Evolutionary conservation across 2,329 filamentous ascomycete genomes (phyloP).

Genomic region (Drechslerella stenobrocha): DNA sequence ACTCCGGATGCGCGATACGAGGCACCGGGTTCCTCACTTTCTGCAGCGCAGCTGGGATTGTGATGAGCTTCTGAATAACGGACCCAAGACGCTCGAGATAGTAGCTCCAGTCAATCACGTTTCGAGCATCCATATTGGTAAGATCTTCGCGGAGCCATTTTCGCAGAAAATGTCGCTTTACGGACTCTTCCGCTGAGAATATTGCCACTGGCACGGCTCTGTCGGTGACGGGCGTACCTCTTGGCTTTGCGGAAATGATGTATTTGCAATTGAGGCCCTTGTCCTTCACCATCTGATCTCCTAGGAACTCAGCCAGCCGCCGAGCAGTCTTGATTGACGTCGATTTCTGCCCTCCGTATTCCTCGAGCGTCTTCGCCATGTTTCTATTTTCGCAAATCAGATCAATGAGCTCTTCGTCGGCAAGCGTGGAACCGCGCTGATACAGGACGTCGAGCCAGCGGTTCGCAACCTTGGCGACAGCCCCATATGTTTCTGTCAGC

Average conservation of each 20-base stretch:
- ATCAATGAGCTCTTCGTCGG: slow-evolving; percentile 96
- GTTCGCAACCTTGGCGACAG: slow-evolving; percentile 93
- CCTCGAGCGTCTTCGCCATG: slow-evolving; percentile 95
- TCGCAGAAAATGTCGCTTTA: slow-evolving; percentile 84
- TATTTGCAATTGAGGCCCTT: slow-evolving; percentile 99
- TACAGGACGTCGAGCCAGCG: slow-evolving; percentile 95
- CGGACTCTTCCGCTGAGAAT: slow-evolving; percentile 85
- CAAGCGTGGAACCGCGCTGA: slow-evolving; percentile 81
- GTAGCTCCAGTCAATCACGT: slow-evolving; percentile 93
- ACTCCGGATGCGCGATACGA: slow-evolving; percentile 89
- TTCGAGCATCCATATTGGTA: slow-evolving; percentile 82
- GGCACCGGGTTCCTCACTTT: slow-evolving; percentile 94
- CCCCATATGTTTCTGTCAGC: slow-evolving; percentile 81
- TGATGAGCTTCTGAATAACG: slow-evolving; percentile 98
- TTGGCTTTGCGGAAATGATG: slow-evolving; percentile 87
- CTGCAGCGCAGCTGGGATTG: slow-evolving; percentile 93
- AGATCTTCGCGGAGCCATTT: slow-evolving; percentile 97
- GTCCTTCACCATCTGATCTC: slow-evolving; percentile 98
- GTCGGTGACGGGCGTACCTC: slow-evolving; percentile 89
- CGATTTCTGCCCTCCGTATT: slow-evolving; percentile 93
- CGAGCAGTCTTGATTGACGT: slow-evolving; percentile 99
- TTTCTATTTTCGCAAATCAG: slow-evolving; percentile 99
- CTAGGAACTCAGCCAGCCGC: slow-evolving; percentile 90
- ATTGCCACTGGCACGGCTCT: slow-evolving; percentile 93
- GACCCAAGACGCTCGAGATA: slow-evolving; percentile 94